A percentile compares a stretch with the other conserved stretches of the same genome.
Evolutionary conservation across 2,329 filamentous ascomycete species (phyloP).

Genomic region (Clathrospora elynae): DNA sequence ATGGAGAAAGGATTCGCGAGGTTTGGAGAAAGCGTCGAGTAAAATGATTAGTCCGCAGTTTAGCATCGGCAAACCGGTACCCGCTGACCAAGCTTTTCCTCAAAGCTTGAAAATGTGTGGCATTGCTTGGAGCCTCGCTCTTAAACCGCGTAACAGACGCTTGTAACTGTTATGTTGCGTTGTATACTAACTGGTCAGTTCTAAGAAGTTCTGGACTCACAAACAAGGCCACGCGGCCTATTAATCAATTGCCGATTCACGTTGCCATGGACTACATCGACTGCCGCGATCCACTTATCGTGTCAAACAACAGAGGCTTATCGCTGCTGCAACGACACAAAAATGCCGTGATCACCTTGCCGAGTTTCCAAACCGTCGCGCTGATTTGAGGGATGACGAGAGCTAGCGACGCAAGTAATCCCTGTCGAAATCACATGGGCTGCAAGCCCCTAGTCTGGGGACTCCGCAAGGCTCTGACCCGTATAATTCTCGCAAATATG

Average conservation of each 20-base stretch:
- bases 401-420: conserved; percentile 16
- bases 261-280: background rate
- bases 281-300: background rate
- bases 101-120: conserved; percentile 14
- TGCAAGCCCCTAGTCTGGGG: conserved; percentile 20
- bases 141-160: background rate
- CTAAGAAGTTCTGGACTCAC: no score
- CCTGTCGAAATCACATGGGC: conserved; percentile 17
- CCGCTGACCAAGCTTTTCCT: conserved; percentile 15
- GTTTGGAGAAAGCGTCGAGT: no score
- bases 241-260: no score
- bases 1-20: no score
- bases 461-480: conserved; percentile 18
- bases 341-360: conserved; percentile 13
- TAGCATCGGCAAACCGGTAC: background rate
- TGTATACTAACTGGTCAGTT: no score
- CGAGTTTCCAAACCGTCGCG: conserved; percentile 8
- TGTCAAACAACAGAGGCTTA: conserved; percentile 1
- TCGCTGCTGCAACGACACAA: background rate
- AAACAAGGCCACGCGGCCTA: no score
- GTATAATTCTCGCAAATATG: conserved; percentile 5
- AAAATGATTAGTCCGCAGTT: no score
- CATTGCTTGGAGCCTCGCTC: conserved; percentile 3
- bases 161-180: no score
- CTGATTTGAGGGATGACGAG: conserved; percentile 8